Percentiles rank a stretch among this genome's conserved stretches.
phyloP scores from a whole-genome alignment of 2,329 filamentous ascomycete species.

The Phialophora tarda region DNA sequence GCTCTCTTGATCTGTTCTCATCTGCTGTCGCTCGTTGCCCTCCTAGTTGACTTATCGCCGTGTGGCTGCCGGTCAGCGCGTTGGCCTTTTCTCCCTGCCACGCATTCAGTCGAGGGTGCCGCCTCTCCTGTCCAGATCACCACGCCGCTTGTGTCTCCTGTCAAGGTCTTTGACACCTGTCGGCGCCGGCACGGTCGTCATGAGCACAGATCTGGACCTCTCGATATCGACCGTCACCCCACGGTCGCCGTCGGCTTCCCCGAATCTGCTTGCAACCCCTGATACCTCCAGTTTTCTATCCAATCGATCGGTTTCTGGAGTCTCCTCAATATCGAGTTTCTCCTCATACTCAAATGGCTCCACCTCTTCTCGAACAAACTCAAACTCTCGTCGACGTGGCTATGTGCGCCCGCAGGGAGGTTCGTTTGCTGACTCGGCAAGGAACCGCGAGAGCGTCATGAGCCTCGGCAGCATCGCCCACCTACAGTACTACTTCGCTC shows the following conservation, averaged over 20 bases:
- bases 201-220: slow-evolving; percentile 28
- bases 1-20: slow-evolving; percentile 5
- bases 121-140: neutral
- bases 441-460: slow-evolving; percentile 91
- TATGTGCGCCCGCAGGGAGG: slow-evolving; percentile 88
- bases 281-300: slow-evolving; percentile 38
- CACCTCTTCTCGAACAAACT: slow-evolving; percentile 49
- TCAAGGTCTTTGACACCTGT: neutral
- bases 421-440: slow-evolving; percentile 87
- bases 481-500: slow-evolving; percentile 96
- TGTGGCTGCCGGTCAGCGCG: slow-evolving; percentile 9
- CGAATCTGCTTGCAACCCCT: slow-evolving; percentile 33
- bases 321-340: slow-evolving; percentile 53
- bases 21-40: slow-evolving; percentile 10
- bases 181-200: slow-evolving; percentile 15
- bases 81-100: slow-evolving; percentile 4
- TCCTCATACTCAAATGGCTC: slow-evolving; percentile 54
- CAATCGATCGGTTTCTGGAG: slow-evolving; percentile 53
- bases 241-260: slow-evolving; percentile 36
- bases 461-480: slow-evolving; percentile 96
- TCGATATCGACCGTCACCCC: slow-evolving; percentile 19
- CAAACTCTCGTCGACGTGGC: slow-evolving; percentile 65
- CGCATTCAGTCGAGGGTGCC: neutral
- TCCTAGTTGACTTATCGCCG: neutral
- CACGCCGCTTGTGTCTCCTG: neutral